Conservation (phyloP, 768 basidiomycete species). For the Kwoniella shandongensis region DNA sequence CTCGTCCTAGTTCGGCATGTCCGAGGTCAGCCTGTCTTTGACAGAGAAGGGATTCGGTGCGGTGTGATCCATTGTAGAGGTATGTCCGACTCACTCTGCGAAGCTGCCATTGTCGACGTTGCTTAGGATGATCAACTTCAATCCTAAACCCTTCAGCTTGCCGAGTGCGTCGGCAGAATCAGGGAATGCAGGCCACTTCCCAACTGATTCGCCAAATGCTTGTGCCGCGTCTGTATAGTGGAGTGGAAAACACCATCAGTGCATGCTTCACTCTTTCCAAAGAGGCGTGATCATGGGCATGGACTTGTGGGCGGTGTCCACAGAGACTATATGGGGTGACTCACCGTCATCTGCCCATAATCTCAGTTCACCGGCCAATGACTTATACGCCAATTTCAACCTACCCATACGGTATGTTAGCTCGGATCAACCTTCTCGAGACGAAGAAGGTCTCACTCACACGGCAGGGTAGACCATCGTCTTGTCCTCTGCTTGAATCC, state of each 20-base stretch:
- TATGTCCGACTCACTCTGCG: conserved; percentile 19
- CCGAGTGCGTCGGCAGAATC: conserved; percentile 22
- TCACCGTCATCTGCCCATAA: conserved; percentile 25
- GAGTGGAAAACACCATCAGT: not conserved
- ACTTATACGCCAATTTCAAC: conserved; percentile 18
- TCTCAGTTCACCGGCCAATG: conserved; percentile 16
- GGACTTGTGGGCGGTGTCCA: no score
- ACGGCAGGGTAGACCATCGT: conserved; percentile 32
- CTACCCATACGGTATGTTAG: conserved; percentile 7
- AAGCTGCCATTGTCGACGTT: conserved; percentile 34
- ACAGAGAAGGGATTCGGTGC: not conserved
- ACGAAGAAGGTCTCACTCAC: conserved; percentile 12
- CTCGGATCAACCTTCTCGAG: not conserved
- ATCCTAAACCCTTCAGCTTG: conserved; percentile 10
- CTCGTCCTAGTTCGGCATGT: conserved; percentile 13
- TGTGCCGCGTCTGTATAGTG: conserved; percentile 20
- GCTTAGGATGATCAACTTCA: conserved; percentile 29
- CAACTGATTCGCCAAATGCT: conserved; percentile 21
- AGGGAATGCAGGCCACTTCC: conserved; percentile 31
- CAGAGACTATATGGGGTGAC: not conserved
- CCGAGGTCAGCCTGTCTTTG: not conserved
- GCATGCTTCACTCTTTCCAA: no score
- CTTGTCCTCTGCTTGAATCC: conserved; percentile 25
- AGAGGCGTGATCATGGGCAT: no score
- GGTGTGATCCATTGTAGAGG: not conserved